A percentile compares a stretch with the other conserved stretches of the same genome.
phyloP scores from a whole-genome alignment of 305 asterid species.

The Rubia peregrina region DNA sequence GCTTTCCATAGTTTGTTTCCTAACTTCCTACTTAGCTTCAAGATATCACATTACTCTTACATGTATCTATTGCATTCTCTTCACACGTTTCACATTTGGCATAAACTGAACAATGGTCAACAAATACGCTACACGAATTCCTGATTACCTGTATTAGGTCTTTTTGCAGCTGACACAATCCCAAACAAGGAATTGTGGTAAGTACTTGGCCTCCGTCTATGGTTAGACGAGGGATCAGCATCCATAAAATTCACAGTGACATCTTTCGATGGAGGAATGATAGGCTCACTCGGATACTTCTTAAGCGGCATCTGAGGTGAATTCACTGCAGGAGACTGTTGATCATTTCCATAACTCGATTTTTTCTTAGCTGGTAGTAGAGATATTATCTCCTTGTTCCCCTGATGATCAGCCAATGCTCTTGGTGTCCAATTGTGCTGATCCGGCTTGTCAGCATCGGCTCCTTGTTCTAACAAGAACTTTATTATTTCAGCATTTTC shows the following conservation, averaged over 20 bases:
- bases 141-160: constrained; percentile 38
- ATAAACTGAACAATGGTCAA: no score
- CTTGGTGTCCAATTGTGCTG: constrained; percentile 62
- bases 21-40: neutral
- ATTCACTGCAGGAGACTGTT: neutral
- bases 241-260: constrained; percentile 19
- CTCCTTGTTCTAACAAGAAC: constrained; percentile 53
- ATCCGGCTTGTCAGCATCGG: constrained; percentile 54
- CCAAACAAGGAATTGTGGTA: constrained; percentile 65
- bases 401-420: constrained; percentile 58
- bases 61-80: no score
- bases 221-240: constrained; percentile 12
- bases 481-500: constrained; percentile 49
- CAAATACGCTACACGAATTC: neutral
- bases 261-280: constrained; percentile 26
- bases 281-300: constrained; percentile 58
- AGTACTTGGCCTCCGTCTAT: constrained; percentile 24
- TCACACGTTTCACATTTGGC: neutral
- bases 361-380: constrained; percentile 35
- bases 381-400: constrained; percentile 44
- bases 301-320: constrained; percentile 28
- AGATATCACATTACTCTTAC: no score
- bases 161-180: constrained; percentile 47
- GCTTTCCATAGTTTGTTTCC: neutral
- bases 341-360: neutral